These are phyloP conservation scores for Ceratobasidium sp. DNA, from an alignment of 1,284 basidiomycete species.

Conservation along the genomic window DNA sequence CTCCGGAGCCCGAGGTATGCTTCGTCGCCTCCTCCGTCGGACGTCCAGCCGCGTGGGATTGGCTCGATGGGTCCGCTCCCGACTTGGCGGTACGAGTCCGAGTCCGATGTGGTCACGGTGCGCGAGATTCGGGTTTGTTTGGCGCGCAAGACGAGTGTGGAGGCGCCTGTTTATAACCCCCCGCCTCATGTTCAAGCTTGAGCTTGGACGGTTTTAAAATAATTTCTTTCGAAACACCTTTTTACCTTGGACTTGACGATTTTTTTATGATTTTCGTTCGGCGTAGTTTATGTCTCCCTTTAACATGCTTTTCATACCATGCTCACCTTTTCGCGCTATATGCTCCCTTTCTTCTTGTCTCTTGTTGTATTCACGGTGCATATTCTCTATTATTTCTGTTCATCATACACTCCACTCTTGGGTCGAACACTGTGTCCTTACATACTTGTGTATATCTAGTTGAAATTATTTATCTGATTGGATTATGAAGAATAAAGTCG, in stretches of 20 bases:
- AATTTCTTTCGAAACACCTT: not conserved
- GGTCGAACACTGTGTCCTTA: constrained; percentile 26
- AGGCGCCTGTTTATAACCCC: constrained; percentile 6
- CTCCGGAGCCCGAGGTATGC: constrained; percentile 29
- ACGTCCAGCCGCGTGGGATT: not conserved
- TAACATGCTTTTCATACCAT: not conserved
- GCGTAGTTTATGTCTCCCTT: constrained; percentile 9
- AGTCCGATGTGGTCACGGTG: constrained; percentile 28
- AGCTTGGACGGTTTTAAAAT: not conserved
- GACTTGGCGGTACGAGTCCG: constrained; percentile 36
- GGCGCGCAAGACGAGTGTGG: constrained; percentile 31
- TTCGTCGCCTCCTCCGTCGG: constrained; percentile 12
- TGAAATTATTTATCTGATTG: constrained; percentile 10
- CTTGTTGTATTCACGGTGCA: constrained; percentile 4
- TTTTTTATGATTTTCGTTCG: constrained; percentile 18
- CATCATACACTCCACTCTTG: constrained; percentile 7
- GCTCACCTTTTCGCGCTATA: not conserved
- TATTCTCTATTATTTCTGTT: not conserved
- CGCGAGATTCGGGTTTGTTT: constrained; percentile 43
- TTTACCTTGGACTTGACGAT: constrained; percentile 1
- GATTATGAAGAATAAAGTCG: not conserved
- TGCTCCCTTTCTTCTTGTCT: constrained; percentile 5
- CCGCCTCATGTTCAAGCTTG: not conserved
- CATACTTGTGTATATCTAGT: constrained; percentile 29
- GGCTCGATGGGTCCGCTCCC: constrained; percentile 39